Evolutionary conservation across 2,329 filamentous ascomycete species (phyloP).

Genomic region (Thielaviopsis musarum): DNA sequence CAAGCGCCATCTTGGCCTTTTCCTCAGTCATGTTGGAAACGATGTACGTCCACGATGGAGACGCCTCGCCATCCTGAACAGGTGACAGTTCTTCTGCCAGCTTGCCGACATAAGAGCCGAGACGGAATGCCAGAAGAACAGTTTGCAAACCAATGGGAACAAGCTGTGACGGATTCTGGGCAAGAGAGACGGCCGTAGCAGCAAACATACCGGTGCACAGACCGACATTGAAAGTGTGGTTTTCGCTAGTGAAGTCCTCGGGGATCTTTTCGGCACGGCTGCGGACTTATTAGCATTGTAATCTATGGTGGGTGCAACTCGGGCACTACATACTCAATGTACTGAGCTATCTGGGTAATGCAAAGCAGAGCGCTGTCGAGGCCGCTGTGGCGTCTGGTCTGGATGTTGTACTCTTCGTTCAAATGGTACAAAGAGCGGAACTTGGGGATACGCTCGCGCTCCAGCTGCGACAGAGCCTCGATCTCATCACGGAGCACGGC

Average conservation of each 20-base stretch:
- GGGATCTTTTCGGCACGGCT: conserved; percentile 38
- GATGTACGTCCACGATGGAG: conserved; percentile 50
- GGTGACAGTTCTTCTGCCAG: conserved; percentile 30
- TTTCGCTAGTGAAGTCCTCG: conserved; percentile 31
- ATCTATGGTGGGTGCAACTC: not conserved
- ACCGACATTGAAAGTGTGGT: conserved; percentile 40
- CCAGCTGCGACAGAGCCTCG: conserved; percentile 35
- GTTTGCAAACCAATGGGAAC: conserved; percentile 45
- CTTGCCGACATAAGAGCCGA: conserved; percentile 37
- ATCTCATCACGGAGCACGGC: conserved; percentile 44
- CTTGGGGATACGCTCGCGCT: conserved; percentile 40
- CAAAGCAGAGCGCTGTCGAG: conserved; percentile 49
- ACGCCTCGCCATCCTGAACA: conserved; percentile 20
- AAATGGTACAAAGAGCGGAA: conserved; percentile 48
- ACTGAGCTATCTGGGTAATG: conserved; percentile 49
- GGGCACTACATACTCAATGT: conserved; percentile 41
- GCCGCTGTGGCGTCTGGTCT: conserved; percentile 39
- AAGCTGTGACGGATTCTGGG: conserved; percentile 43
- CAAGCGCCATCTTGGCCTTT: conserved; percentile 32
- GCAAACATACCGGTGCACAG: conserved; percentile 55
- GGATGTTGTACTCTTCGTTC: conserved; percentile 45
- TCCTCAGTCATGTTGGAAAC: conserved; percentile 38
- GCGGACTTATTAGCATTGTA: conserved; percentile 6
- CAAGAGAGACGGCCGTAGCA: conserved; percentile 48
- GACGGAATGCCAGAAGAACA: conserved; percentile 49